Conservation (phyloP, 441 rosid genomes). For the Francoa sonchifolia region DNA sequence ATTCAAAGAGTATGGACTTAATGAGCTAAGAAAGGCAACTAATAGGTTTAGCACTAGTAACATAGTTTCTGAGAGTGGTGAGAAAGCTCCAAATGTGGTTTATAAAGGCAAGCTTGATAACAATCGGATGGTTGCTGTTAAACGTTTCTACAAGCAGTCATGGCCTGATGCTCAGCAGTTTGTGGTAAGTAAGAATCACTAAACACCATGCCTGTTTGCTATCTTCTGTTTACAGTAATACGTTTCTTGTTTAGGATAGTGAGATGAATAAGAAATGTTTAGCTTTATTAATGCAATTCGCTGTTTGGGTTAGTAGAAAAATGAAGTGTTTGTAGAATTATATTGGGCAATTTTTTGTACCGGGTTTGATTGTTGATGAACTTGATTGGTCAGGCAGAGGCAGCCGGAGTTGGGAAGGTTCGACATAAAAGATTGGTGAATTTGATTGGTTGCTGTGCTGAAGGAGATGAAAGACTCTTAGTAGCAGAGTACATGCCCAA, state of each 20-base stretch:
- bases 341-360: neutral
- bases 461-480: constrained; percentile 59
- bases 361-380: neutral
- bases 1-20: constrained; percentile 14
- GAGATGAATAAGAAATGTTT: no score
- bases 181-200: constrained; percentile 17
- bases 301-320: neutral
- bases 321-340: no score
- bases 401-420: constrained; percentile 59
- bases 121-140: constrained; percentile 45
- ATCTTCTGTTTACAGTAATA: neutral
- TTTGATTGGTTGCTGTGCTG: constrained; percentile 59
- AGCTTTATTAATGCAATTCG: no score
- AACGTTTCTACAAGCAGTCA: constrained; percentile 51
- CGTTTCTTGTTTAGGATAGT: constrained; percentile 1
- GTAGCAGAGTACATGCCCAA: constrained; percentile 67
- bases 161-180: constrained; percentile 76
- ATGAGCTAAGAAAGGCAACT: constrained; percentile 17
- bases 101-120: constrained; percentile 51
- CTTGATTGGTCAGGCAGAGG: constrained; percentile 25
- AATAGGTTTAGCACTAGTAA: constrained; percentile 44
- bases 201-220: neutral
- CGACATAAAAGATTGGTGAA: constrained; percentile 48
- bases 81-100: constrained; percentile 63
- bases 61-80: constrained; percentile 67